Evolutionary conservation across 139 green algal genomes (phyloP).

Genomic region (Micractinium sp.): DNA sequence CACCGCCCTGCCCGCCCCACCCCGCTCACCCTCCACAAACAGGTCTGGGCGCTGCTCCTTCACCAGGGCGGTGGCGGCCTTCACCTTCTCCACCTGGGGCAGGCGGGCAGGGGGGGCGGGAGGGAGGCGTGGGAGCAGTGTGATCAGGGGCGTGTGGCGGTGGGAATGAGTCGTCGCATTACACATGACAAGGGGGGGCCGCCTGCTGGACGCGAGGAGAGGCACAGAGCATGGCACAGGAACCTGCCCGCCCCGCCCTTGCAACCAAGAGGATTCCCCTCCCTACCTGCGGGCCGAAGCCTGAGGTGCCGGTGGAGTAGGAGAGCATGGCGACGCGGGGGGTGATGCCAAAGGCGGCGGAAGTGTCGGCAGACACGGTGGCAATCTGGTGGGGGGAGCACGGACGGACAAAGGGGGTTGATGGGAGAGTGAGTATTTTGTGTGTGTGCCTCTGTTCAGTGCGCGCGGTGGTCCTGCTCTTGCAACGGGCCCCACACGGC

Average conservation of each 20-base stretch:
- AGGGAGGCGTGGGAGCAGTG: neutral
- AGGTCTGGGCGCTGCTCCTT: constrained; percentile 72
- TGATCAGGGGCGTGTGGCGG: too few species aligned
- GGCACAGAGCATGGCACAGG: too few species aligned
- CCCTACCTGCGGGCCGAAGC: constrained; percentile 49
- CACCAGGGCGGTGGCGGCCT: constrained; percentile 69
- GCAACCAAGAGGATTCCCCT: too few species aligned
- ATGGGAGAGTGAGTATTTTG: too few species aligned
- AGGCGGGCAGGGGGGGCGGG: neutral
- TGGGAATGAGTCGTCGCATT: too few species aligned
- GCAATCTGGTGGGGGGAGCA: constrained; percentile 67
- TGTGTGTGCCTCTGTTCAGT: too few species aligned
- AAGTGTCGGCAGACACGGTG: constrained; percentile 78
- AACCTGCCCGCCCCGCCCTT: too few species aligned
- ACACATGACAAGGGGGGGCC: too few species aligned
- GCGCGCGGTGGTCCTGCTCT: too few species aligned
- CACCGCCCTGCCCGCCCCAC: neutral
- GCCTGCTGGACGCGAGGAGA: too few species aligned
- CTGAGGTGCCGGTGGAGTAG: constrained; percentile 83
- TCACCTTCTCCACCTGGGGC: constrained; percentile 79
- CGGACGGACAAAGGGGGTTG: too few species aligned
- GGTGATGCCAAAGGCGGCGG: constrained; percentile 85
- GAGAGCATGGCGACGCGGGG: constrained; percentile 91
- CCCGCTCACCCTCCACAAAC: constrained; percentile 65
- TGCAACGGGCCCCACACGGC: too few species aligned